phyloP scores from a whole-genome alignment of 192 early-diverging fungal species.

The Geranomyces variabilis region DNA sequence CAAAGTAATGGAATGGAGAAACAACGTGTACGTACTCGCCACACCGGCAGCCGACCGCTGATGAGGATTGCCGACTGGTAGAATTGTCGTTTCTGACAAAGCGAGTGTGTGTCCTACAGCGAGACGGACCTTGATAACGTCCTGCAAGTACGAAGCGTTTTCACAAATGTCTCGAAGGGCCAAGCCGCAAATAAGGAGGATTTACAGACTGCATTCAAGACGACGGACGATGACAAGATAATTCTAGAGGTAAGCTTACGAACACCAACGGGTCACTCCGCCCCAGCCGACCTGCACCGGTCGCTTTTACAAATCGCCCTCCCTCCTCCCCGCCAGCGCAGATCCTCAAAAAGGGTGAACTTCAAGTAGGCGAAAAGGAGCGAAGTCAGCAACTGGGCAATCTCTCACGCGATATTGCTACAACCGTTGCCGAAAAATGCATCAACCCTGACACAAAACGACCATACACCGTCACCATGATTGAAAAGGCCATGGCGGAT shows the following conservation, averaged over 20 bases:
- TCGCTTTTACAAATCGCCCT: background rate
- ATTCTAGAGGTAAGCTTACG: constrained; percentile 48
- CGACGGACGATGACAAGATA: constrained; percentile 81
- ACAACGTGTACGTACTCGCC: constrained; percentile 75
- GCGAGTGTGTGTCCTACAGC: constrained; percentile 38
- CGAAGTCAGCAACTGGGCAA: constrained; percentile 79
- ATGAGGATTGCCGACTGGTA: background rate
- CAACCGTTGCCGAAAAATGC: constrained; percentile 92
- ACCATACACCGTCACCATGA: constrained; percentile 96
- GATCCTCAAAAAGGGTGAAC: constrained; percentile 94
- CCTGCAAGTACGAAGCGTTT: constrained; percentile 87
- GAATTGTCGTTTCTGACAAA: background rate
- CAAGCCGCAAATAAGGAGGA: constrained; percentile 90
- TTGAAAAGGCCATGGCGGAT: constrained; percentile 96
- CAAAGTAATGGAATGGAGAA: constrained; percentile 96
- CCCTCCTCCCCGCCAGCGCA: constrained; percentile 31
- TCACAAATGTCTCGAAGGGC: constrained; percentile 96
- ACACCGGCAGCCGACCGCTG: too few species aligned
- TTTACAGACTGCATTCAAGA: constrained; percentile 85
- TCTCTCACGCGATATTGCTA: constrained; percentile 90
- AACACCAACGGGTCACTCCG: background rate
- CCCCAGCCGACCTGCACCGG: background rate
- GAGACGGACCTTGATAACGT: constrained; percentile 98
- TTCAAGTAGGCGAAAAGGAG: constrained; percentile 97
- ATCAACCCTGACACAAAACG: constrained; percentile 94